These are phyloP conservation scores for Alternaria arbusti DNA, from an alignment of 2,329 filamentous ascomycete genomes.

Conservation along the genomic window DNA sequence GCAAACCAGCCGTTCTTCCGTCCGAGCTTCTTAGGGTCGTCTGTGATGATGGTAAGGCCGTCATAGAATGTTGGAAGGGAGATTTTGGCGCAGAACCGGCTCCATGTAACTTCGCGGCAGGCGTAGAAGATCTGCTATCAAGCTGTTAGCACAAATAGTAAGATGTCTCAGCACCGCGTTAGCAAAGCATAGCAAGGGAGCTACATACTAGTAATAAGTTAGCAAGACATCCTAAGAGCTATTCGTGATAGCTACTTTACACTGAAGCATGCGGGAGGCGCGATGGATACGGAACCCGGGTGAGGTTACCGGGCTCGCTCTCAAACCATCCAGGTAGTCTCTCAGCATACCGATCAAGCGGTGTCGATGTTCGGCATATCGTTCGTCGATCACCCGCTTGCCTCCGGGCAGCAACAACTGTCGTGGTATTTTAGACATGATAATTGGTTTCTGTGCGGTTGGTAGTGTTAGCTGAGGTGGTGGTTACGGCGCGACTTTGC, in stretches of 20 bases:
- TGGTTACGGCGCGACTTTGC: background rate
- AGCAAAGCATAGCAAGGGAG: too few relatives aligned
- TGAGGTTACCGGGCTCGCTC: background rate
- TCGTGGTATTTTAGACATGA: background rate
- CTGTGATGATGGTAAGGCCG: background rate
- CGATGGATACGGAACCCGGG: background rate
- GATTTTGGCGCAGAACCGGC: background rate
- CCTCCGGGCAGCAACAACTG: background rate
- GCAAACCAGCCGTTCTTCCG: slow-evolving; percentile 6
- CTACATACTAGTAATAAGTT: too few relatives aligned
- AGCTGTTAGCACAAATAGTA: too few relatives aligned
- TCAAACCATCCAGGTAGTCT: background rate
- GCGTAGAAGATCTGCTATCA: background rate
- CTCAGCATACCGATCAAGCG: background rate
- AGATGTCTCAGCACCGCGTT: too few relatives aligned
- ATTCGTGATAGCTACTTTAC: too few relatives aligned
- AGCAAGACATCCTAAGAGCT: too few relatives aligned
- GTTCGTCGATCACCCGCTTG: background rate
- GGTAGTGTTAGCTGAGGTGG: background rate
- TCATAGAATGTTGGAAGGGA: background rate
- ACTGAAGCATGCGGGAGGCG: slow-evolving; percentile 8
- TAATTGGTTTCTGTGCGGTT: background rate
- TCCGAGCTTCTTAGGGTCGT: background rate
- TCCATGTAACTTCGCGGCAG: slow-evolving; percentile 1
- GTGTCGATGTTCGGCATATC: background rate